A percentile compares a stretch with the other conserved stretches of the same genome.
Conservation (phyloP, 2,329 filamentous ascomycete species). For the Ophiostoma montium region DNA sequence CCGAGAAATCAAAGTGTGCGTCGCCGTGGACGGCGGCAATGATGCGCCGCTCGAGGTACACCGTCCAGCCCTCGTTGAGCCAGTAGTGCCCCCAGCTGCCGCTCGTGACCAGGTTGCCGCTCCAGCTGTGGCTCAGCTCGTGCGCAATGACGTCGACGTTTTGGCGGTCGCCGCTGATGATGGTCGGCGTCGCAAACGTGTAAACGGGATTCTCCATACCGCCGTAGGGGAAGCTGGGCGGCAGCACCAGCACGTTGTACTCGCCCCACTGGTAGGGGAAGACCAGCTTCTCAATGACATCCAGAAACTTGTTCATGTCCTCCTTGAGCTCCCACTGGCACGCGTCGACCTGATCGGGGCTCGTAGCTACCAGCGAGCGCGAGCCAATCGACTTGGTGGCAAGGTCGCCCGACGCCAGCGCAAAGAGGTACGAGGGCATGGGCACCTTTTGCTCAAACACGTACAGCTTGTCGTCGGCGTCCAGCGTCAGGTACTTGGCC, state of each 20-base stretch:
- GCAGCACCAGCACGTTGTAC: slow-evolving; percentile 86
- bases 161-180: slow-evolving; percentile 79
- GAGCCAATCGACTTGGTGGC: slow-evolving; percentile 75
- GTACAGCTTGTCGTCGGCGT: slow-evolving; percentile 53
- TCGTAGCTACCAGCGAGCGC: slow-evolving; percentile 70
- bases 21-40: slow-evolving; percentile 66
- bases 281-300: slow-evolving; percentile 66
- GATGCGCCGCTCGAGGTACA: slow-evolving; percentile 82
- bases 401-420: slow-evolving; percentile 77
- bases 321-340: slow-evolving; percentile 84
- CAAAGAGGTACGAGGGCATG: slow-evolving; percentile 89
- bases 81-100: slow-evolving; percentile 73
- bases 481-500: slow-evolving; percentile 26
- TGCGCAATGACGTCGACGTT: slow-evolving; percentile 96
- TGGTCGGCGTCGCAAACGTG: slow-evolving; percentile 88
- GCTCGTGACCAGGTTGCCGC: slow-evolving; percentile 70
- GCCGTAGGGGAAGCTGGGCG: slow-evolving; percentile 80
- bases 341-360: slow-evolving; percentile 69
- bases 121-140: slow-evolving; percentile 66
- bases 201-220: slow-evolving; percentile 89
- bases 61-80: slow-evolving; percentile 78
- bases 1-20: slow-evolving; percentile 78
- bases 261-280: slow-evolving; percentile 89
- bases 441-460: slow-evolving; percentile 82
- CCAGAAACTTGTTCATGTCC: slow-evolving; percentile 85